Evolutionary conservation across 495 filamentous ascomycete genomes (phyloP), one percentile per base, ranked within the genome.

Genomic region (Talaromyces liani): DNA sequence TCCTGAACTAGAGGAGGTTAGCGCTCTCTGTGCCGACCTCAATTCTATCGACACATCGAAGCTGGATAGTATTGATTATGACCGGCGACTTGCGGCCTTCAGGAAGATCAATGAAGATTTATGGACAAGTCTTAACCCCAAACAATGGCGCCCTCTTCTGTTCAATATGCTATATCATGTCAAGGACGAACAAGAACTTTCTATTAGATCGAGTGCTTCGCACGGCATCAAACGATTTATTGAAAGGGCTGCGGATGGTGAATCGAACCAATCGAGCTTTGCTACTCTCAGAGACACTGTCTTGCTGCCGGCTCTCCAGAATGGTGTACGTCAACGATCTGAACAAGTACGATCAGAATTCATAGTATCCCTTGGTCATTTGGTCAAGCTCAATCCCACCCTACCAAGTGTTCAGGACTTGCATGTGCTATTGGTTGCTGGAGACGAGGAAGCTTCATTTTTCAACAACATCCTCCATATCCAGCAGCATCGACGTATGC

Each of bases 381-480:
- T 98, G 6, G 81, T 96, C 62, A 85, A 87, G 63, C 74, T 83
- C 47, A 87, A 93, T 66, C 82, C 89, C 2, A 68, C 79, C 10
- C 90, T 90, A 84, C 66, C 81, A 5, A 80, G 85, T 51, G 83
- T 97, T 47, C 78, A 82, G 34, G 95, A 96, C 70, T 84, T 98
- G 79, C 79, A 84, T 58, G 78, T 79, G 0, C 81, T 98, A 24
- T 84, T 93, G 34, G 85, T 87, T 36, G 84, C 81, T 2, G 85
- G 88, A 59, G 93, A 97, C 53, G 86, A 96, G 45, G 91, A 97
- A 69, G 89, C 92, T 2, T 94, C 89, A 7, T 97, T 98, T 77
- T 98, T 98, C 77, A 89, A 80, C 73, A 96, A 97, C 65, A 84
- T 97, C 47, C 80, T 98, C 14, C 91, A 95, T 63, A 93, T 95